A percentile compares a stretch with the other conserved stretches of the same genome.
Conservation (phyloP, 148 eudicot genomes). For the Salicornia ramosissima region DNA sequence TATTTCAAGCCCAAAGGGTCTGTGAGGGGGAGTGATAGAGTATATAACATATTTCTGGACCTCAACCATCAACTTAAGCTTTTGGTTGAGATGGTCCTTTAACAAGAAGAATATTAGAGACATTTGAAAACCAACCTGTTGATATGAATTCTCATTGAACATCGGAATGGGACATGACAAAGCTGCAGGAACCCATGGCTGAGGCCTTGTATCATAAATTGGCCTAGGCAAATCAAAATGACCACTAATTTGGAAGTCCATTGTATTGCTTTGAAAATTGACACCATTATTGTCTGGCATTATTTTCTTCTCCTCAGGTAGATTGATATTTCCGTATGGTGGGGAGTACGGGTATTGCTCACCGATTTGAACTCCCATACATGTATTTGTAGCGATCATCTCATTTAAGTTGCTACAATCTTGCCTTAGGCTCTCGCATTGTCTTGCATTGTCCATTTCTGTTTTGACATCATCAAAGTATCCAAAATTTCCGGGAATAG, state of each 20-base stretch:
- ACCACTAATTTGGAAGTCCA: conserved; percentile 52
- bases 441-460: conserved; percentile 43
- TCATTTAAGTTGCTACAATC: conserved; percentile 48
- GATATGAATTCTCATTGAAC: conserved; percentile 48
- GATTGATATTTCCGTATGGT: conserved; percentile 39
- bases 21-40: too few species aligned
- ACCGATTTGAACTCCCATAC: conserved; percentile 58
- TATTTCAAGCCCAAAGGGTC: too few species aligned
- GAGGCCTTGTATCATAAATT: conserved; percentile 43
- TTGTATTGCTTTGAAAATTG: conserved; percentile 43
- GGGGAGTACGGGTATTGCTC: conserved; percentile 62
- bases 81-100: too few species aligned
- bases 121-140: conserved; percentile 45
- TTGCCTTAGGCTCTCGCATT: conserved; percentile 35
- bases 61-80: too few species aligned
- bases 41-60: too few species aligned
- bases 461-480: conserved; percentile 36
- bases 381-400: conserved; percentile 33
- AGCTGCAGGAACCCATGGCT: conserved; percentile 53
- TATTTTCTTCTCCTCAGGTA: conserved; percentile 46
- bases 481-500: conserved; percentile 43
- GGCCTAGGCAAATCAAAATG: conserved; percentile 58
- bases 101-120: neutral
- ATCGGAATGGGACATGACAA: conserved; percentile 52
- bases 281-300: conserved; percentile 37